These are phyloP conservation scores for Russula sp. DNA, from an alignment of 768 basidiomycete species.

Conservation along the genomic window DNA sequence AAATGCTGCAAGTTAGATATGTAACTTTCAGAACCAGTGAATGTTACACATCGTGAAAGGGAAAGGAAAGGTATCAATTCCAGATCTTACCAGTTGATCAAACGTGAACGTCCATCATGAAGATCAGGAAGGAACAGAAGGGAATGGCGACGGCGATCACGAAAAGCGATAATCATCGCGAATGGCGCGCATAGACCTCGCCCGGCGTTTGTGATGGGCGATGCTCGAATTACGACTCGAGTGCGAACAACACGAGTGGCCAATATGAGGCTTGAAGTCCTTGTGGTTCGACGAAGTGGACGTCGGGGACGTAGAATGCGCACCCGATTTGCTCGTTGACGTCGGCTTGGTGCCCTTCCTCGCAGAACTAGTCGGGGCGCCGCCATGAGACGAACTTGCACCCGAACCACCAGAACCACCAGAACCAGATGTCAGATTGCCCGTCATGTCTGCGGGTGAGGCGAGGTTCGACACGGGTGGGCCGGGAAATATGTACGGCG, in stretches of 20 bases:
- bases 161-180: neutral
- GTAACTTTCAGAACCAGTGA: neutral
- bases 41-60: slow-evolving; percentile 3
- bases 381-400: no score
- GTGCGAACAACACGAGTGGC: neutral
- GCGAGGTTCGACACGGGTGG: slow-evolving; percentile 21
- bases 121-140: neutral
- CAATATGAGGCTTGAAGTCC: neutral
- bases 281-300: no score
- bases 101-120: neutral
- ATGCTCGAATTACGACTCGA: neutral
- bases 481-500: slow-evolving; percentile 14
- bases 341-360: neutral
- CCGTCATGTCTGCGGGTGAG: neutral
- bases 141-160: neutral
- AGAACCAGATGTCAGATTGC: neutral
- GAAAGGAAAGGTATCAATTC: neutral
- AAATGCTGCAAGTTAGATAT: no score
- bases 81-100: neutral
- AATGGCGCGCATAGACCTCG: slow-evolving; percentile 1
- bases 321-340: neutral
- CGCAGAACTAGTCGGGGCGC: neutral
- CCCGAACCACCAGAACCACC: neutral
- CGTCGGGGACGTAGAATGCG: no score
- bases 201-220: slow-evolving; percentile 1